Base-by-base conservation (phyloP, 208 protist genomes). In the Leishmania amazonensis region DNA sequence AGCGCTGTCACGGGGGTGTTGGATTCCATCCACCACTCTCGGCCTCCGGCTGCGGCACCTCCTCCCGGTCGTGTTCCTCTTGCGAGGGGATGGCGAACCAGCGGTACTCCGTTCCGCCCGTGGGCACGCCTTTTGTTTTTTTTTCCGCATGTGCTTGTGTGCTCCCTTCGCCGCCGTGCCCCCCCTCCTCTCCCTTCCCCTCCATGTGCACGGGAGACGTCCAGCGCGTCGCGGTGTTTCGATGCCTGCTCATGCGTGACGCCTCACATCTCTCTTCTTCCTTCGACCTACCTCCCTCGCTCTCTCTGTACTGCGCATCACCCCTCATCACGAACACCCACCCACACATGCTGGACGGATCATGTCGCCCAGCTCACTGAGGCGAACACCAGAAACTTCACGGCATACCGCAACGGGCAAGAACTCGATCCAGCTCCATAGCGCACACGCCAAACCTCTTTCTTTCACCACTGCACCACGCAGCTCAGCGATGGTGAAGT, bases 401-500 rank as follows among this genome's bases (percentile, higher is more conserved):
- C 15, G 1, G 62, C 28, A 76, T 17, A 35, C 68, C 21, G 21
- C 68, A 54, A 49, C 45, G 4, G 28, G 28, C 17, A 53, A 49
- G 68, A 7, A 49, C 38, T 74, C 45, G 21, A 53, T 31, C 21
- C 28, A 54, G 68, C 15, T 7, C 68, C 28, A 9, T 35, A 77
- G 53, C 38, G 51, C 53, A 65, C 21, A 74, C 68, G 45, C 40
- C 47, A 40, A 51, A 3, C 6, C 47, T 79, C 40, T 72, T 40
- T 58, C 70, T 58, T 72, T 28, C 64, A 40, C 54, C 24, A 51
- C 47, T 28, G 49, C 45, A 72, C 19, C 53, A 57, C 35, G 62
- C 45, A 28, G 1, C 57, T 62, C 70, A 76, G 40, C 57, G n/a
- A 97, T 98, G 95, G 95, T 98, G 40, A 98, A 97, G 81, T 76